These are phyloP conservation scores for Pterocarpus macrocarpus DNA, from an alignment of 306 rosid species.

Conservation along the genomic window DNA sequence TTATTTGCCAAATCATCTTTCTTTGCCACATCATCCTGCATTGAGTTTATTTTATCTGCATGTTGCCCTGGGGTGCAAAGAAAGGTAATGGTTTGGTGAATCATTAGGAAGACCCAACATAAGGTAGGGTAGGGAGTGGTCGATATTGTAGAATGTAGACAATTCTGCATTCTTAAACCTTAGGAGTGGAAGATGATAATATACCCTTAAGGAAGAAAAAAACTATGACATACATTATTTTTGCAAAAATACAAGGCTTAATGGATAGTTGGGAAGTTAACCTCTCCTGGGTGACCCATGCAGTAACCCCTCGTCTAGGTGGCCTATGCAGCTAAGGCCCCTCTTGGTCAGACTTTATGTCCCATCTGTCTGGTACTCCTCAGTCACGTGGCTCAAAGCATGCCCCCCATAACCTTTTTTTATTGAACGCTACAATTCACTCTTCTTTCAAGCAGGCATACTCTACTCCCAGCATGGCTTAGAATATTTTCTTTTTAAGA, in stretches of 20 bases:
- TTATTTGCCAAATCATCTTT: constrained; percentile 17
- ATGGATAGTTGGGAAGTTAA: background rate
- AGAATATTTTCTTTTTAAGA: background rate
- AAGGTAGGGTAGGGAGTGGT: too few species aligned
- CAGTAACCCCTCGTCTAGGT: too few species aligned
- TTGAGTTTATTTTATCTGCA: constrained; percentile 6
- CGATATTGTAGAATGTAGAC: background rate
- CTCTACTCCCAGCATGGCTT: constrained; percentile 1
- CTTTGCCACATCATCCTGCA: constrained; percentile 16
- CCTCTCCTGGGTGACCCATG: background rate
- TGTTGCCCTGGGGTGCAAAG: constrained; percentile 17
- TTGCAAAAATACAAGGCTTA: background rate
- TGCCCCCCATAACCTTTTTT: background rate
- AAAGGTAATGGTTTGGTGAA: constrained; percentile 3
- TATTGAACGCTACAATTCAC: background rate
- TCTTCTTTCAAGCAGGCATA: constrained; percentile 1
- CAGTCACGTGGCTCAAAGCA: background rate
- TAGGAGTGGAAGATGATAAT: background rate
- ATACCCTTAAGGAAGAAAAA: constrained; percentile 11
- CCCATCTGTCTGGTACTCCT: background rate
- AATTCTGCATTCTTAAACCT: constrained; percentile 5
- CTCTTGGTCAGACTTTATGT: background rate
- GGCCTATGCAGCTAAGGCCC: background rate
- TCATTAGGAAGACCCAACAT: background rate
- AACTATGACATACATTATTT: background rate